These are phyloP conservation scores for Xylaria hypoxylon DNA, from an alignment of 2,329 filamentous ascomycete species.

Conservation along the genomic window DNA sequence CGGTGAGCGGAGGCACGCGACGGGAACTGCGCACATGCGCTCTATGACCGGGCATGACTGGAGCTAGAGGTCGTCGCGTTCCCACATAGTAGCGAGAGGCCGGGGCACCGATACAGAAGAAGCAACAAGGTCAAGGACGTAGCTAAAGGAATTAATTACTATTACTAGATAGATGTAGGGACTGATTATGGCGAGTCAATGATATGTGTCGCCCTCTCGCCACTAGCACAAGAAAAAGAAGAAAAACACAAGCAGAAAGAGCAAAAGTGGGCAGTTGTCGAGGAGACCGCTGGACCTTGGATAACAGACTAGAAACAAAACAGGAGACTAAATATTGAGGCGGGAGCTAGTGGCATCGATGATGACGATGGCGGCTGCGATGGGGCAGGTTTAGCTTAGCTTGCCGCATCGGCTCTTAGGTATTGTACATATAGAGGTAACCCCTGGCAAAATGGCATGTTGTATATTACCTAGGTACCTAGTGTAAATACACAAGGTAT, in stretches of 20 bases:
- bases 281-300: slow-evolving; percentile 2
- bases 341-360: slow-evolving; percentile 28
- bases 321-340: slow-evolving; percentile 17
- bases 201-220: slow-evolving; percentile 2
- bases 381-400: slow-evolving; percentile 22
- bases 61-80: slow-evolving; percentile 28
- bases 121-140: neutral
- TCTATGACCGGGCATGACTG: slow-evolving; percentile 55
- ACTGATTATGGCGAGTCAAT: slow-evolving; percentile 1
- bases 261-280: slow-evolving; percentile 17
- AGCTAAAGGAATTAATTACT: slow-evolving; percentile 15
- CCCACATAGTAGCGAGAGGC: slow-evolving; percentile 47
- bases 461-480: too few relatives aligned
- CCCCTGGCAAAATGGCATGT: slow-evolving; percentile 3
- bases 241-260: neutral
- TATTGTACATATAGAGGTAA: too few relatives aligned
- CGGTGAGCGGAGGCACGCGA: slow-evolving; percentile 65
- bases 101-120: slow-evolving; percentile 2
- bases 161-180: slow-evolving; percentile 5
- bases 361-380: slow-evolving; percentile 43
- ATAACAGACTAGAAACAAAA: neutral
- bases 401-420: neutral
- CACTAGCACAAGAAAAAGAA: slow-evolving; percentile 11
- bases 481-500: neutral
- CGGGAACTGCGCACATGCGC: slow-evolving; percentile 61